These are phyloP conservation scores for Lipomyces orientalis DNA, from an alignment of 805 yeast species.

Conservation along the genomic window DNA sequence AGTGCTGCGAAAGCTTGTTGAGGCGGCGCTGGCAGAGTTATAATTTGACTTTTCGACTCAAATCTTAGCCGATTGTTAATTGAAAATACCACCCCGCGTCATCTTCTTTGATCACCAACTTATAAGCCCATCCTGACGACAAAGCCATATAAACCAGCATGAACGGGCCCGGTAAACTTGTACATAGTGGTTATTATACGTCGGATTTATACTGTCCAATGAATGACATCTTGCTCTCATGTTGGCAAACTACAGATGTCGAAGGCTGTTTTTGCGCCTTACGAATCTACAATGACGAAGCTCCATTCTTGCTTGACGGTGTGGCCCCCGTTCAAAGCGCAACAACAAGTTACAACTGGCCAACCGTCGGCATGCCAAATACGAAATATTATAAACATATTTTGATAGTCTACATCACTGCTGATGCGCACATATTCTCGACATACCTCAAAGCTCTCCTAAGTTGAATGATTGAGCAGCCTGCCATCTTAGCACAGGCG, in stretches of 20 bases:
- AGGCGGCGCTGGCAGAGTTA: too few species aligned
- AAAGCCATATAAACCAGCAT: too few species aligned
- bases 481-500: slow-evolving; percentile 23
- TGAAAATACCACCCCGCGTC: too few species aligned
- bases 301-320: not conserved
- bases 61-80: too few species aligned
- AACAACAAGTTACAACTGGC: not conserved
- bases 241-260: not conserved
- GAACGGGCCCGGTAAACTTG: too few species aligned
- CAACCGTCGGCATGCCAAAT: not conserved
- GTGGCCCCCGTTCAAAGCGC: not conserved
- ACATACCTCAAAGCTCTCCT: slow-evolving; percentile 8
- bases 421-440: slow-evolving; percentile 9
- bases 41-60: too few species aligned
- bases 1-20: too few species aligned
- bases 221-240: too few species aligned
- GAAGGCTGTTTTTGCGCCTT: not conserved
- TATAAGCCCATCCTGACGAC: too few species aligned
- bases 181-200: too few species aligned
- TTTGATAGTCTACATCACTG: slow-evolving; percentile 9
- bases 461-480: slow-evolving; percentile 25
- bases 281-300: not conserved
- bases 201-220: too few species aligned
- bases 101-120: too few species aligned
- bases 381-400: not conserved